Evolutionary conservation across 352 stramenopile genomes (phyloP).

Genomic region (Phytophthora pini): DNA sequence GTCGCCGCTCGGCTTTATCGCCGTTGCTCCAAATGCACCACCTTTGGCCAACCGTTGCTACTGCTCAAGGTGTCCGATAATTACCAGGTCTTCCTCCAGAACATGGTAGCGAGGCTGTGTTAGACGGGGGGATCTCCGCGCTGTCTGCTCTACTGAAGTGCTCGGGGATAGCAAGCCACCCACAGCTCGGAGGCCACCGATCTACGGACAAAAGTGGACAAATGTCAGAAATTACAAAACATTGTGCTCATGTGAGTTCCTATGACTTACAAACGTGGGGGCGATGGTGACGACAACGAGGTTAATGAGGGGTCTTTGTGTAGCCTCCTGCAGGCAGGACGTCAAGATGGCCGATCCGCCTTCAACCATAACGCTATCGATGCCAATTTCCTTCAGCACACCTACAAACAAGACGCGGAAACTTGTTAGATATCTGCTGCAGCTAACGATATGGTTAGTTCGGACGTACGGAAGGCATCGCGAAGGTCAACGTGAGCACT

Average conservation of each 20-base stretch:
- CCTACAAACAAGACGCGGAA: slow-evolving; percentile 25
- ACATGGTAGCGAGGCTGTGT: slow-evolving; percentile 37
- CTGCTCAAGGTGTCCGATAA: slow-evolving; percentile 42
- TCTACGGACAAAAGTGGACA: slow-evolving; percentile 32
- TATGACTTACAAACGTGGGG: slow-evolving; percentile 70
- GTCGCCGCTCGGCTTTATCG: neutral
- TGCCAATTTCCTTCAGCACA: slow-evolving; percentile 41
- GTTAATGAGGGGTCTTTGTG: slow-evolving; percentile 56
- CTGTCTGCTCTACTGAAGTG: slow-evolving; percentile 7
- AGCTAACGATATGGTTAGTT: neutral
- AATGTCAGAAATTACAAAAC: slow-evolving; percentile 1
- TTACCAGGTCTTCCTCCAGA: slow-evolving; percentile 55
- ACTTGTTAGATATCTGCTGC: neutral
- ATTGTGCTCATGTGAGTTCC: no score
- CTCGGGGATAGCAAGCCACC: slow-evolving; percentile 25
- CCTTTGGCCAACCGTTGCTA: neutral
- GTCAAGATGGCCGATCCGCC: slow-evolving; percentile 79
- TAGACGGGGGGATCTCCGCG: slow-evolving; percentile 42
- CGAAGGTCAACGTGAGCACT: slow-evolving; percentile 59
- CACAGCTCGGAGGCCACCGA: slow-evolving; percentile 67
- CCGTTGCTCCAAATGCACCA: neutral
- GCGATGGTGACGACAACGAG: slow-evolving; percentile 81
- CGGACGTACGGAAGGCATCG: slow-evolving; percentile 59
- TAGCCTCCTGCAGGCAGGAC: slow-evolving; percentile 59
- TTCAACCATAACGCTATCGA: slow-evolving; percentile 86